Evolutionary conservation across 2,329 filamentous ascomycete species (phyloP), one percentile per base, ranked within the genome.

Genomic region (Colletotrichum sansevieriae): DNA sequence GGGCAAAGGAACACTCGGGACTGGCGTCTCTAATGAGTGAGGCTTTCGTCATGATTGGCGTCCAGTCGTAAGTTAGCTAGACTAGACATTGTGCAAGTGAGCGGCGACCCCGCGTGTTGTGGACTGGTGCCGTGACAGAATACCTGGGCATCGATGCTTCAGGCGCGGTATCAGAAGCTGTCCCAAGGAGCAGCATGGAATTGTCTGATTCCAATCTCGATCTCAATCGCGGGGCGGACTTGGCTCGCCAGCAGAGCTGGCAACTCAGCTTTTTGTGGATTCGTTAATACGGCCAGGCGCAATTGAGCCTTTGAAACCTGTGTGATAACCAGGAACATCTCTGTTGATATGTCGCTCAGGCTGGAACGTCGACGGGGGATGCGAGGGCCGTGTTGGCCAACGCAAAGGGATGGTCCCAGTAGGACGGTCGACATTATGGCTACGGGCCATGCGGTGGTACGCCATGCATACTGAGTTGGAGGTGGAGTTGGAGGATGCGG

Each of bases 251-350:
- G 13, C 39, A 39, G 41, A 58, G 61, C 54, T 68, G 61, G 47
- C 65, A 68, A 62, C 65, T 65, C 65, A 60, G 47, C 55, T 25
- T 47, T 44, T 13, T 46, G 41, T 55, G 54, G 60, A 41, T 20
- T 20, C 13, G 39, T 35, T 20, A 25, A n/a, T 18, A 46, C 8
- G 39, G 29, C 15, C 43, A 46, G 35, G 29, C 35, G 51, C 41
- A 37, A 25, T 49, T 25, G 35, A 56, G 57, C 35, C 51, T 51
- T 44, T 44, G 43, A 51, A 51, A 49, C 49, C 15, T 15, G n/a
- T 20, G 12, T 12, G 22, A 22, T 33, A 22, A 8, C 55, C 25
- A 20, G 62, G 55, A 25, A 18, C 18, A 65, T 52, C 18, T 61
- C 55, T 61, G 49, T 22, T 49, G 20, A 15, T 12, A n/a, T 12